Evolutionary conservation across 2,329 filamentous ascomycete species (phyloP), one percentile per base, ranked within the genome.

Genomic region (Parafenestella ontariensis): DNA sequence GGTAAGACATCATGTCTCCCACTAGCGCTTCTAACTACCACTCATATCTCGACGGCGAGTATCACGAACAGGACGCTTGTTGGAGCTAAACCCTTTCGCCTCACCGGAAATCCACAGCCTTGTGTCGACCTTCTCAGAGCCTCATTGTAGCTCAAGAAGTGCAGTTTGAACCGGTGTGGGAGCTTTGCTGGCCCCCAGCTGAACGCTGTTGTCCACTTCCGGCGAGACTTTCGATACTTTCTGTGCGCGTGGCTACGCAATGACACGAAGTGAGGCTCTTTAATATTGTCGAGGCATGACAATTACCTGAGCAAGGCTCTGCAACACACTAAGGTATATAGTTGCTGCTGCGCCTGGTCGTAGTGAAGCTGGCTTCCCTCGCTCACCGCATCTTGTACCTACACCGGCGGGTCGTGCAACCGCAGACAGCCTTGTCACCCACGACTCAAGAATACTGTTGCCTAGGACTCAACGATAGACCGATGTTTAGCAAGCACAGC

Each of bases 31-130:
- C 26, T 52, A 29, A n/a, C 10, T 26, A 45, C 44, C 39, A 54
- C 26, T 46, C 24, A 15, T 45, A 18, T n/a, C 11, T 45, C 44
- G 34, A 24, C 34, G 39, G 23, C 17, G 24, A 34, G 36, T 20
- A 39, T 17, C 44, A 55, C 45, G 28, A 33, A 18, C 15, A 8
- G 23, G 49, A 3, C 20, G 6, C 3, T 31, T 18, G 11, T 29
- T 18, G 24, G 15, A 51, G 43, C 54, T 58, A 54, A 34, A 34
- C 55, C 10, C 15, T 13, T 55, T 58, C 17, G 15, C 41, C 37
- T 55, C 29, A 58, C 52, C 55, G 52, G 41, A 51, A 15, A n/a
- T n/a, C 11, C 47, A 47, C 42, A 26, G 28, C 34, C 47, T 45
- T 20, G 31, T 24, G 1, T n/a, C 6, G 5, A 29, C 29, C 51